phyloP scores from a whole-genome alignment of 2,329 filamentous ascomycete genomes.

The Fusarium acutatum region DNA sequence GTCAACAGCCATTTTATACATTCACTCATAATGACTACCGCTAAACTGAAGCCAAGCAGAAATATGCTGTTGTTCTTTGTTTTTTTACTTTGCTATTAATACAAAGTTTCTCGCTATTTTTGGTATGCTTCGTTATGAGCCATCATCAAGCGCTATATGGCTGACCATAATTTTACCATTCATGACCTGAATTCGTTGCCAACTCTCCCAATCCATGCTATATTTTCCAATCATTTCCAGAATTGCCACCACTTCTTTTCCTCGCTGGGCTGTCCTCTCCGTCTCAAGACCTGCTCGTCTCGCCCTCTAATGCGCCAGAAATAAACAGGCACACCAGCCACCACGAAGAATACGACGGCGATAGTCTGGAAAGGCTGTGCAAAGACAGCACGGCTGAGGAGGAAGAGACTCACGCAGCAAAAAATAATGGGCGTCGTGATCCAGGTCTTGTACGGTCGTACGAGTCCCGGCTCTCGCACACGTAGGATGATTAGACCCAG shows the following conservation, averaged over 20 bases:
- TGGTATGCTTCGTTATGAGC: slow-evolving; percentile 17
- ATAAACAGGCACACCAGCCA: slow-evolving; percentile 85
- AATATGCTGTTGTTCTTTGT: background rate
- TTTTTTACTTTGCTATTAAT: slow-evolving; percentile 18
- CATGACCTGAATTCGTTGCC: slow-evolving; percentile 9
- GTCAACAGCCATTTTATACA: background rate
- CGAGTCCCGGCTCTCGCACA: slow-evolving; percentile 85
- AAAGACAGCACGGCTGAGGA: slow-evolving; percentile 88
- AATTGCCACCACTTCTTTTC: slow-evolving; percentile 65
- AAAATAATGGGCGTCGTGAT: slow-evolving; percentile 97
- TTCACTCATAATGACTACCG: background rate
- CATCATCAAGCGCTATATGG: slow-evolving; percentile 2
- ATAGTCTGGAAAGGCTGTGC: slow-evolving; percentile 90
- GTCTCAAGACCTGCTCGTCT: slow-evolving; percentile 59
- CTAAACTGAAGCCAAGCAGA: background rate
- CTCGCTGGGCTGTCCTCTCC: slow-evolving; percentile 41
- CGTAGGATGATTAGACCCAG: slow-evolving; percentile 90
- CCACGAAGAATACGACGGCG: slow-evolving; percentile 85
- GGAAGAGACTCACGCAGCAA: slow-evolving; percentile 94
- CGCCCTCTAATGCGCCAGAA: slow-evolving; percentile 82
- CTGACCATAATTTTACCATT: background rate
- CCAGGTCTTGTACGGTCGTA: slow-evolving; percentile 94
- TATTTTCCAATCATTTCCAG: slow-evolving; percentile 54
- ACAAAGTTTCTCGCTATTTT: slow-evolving; percentile 9
- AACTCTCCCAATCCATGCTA: background rate